These are phyloP conservation scores for Lathyrus sativus DNA, from an alignment of 306 rosid species.

Conservation along the genomic window DNA sequence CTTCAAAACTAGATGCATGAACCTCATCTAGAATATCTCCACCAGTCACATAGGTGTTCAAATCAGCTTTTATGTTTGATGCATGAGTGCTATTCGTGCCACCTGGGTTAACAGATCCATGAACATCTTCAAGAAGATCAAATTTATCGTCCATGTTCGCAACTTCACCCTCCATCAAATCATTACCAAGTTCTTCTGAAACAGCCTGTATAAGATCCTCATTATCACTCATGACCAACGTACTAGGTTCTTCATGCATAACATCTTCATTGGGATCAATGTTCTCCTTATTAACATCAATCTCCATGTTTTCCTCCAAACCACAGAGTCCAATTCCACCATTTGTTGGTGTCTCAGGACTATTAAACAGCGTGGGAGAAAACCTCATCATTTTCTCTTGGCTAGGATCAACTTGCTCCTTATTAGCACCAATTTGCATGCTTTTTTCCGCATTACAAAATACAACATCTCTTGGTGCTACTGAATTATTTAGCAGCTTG, in stretches of 20 bases:
- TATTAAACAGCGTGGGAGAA: too few relatives aligned
- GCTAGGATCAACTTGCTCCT: too few relatives aligned
- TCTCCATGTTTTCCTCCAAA: too few relatives aligned
- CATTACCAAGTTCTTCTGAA: neutral
- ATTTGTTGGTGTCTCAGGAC: too few relatives aligned
- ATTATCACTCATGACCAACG: neutral
- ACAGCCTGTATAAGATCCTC: neutral
- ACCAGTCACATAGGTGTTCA: neutral
- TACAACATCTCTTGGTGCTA: too few relatives aligned
- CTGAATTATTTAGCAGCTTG: too few relatives aligned
- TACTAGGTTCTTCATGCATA: neutral
- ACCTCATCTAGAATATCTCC: conserved; percentile 2
- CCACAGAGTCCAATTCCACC: too few relatives aligned
- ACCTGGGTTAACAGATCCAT: neutral
- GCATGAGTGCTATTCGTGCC: neutral
- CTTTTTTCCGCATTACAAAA: neutral
- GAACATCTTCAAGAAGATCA: neutral
- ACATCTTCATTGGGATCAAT: neutral
- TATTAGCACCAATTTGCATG: too few relatives aligned
- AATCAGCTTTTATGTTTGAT: neutral
- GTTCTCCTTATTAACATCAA: neutral
- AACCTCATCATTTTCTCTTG: too few relatives aligned
- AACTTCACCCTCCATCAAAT: neutral
- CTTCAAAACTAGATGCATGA: neutral
- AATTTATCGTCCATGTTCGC: neutral